Conservation (phyloP, 805 yeast species). For the Kazachstania bromeliacearum region DNA sequence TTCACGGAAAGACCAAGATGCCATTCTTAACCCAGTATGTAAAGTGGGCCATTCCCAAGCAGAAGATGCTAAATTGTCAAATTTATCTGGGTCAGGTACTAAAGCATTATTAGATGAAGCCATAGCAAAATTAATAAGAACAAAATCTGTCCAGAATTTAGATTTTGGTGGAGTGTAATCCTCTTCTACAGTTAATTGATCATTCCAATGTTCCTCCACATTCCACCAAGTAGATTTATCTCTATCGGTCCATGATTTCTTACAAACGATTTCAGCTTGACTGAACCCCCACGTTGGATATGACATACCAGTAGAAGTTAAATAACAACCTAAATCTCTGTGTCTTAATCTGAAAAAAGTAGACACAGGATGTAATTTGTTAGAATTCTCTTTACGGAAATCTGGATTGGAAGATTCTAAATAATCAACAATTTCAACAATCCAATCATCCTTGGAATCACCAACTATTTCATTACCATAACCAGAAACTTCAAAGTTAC, state of each 20-base stretch:
- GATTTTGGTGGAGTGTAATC: conserved; percentile 52
- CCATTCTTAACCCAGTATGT: conserved; percentile 64
- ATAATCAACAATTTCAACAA: conserved; percentile 58
- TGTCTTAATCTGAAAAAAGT: conserved; percentile 72
- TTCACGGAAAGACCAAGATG: conserved; percentile 54
- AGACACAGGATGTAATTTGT: conserved; percentile 66
- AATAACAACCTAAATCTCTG: conserved; percentile 64
- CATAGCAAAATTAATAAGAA: conserved; percentile 73
- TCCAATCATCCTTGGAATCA: conserved; percentile 71
- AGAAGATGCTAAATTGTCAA: conserved; percentile 57
- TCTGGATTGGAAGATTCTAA: conserved; percentile 29
- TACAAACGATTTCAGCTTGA: conserved; percentile 93
- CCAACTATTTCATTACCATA: conserved; percentile 61
- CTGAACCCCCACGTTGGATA: conserved; percentile 97
- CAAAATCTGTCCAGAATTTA: conserved; percentile 64
- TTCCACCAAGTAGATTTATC: conserved; percentile 90
- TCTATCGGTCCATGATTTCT: conserved; percentile 50
- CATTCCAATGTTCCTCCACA: conserved; percentile 60
- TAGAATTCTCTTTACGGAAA: conserved; percentile 37
- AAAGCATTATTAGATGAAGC: conserved; percentile 79
- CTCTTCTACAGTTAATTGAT: conserved; percentile 45
- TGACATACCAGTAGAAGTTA: conserved; percentile 70
- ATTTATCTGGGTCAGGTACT: conserved; percentile 68
- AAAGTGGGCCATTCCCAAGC: conserved; percentile 91
- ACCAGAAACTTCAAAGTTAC: conserved; percentile 57